Evolutionary conservation across 176 grass and related monocot species (phyloP).

Genomic region (Secale cereale): DNA sequence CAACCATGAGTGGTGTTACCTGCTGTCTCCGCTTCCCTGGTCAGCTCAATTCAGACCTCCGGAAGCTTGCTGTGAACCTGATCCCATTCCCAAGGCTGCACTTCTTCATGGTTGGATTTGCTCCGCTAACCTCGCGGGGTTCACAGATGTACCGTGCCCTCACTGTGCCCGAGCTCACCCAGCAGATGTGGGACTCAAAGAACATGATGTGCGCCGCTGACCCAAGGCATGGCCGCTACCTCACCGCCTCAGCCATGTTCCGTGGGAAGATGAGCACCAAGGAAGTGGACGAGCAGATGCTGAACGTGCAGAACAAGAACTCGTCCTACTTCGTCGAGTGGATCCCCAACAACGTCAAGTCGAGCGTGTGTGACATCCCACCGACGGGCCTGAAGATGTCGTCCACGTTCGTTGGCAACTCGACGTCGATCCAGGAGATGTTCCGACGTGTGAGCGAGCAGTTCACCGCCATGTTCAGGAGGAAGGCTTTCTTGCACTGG

Average conservation of each 20-base stretch:
- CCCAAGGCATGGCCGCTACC: constrained; percentile 78
- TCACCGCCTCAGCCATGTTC: constrained; percentile 91
- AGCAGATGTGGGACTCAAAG: constrained; percentile 99
- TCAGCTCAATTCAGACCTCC: constrained; percentile 66
- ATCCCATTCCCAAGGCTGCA: constrained; percentile 85
- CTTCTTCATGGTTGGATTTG: constrained; percentile 94
- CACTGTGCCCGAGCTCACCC: constrained; percentile 85
- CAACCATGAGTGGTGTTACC: constrained; percentile 89
- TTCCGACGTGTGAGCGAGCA: constrained; percentile 89
- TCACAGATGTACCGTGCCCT: constrained; percentile 89
- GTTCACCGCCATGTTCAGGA: constrained; percentile 98
- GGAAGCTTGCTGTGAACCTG: constrained; percentile 77
- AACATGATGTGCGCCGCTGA: constrained; percentile 99
- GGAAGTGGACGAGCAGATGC: constrained; percentile 95
- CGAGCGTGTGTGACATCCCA: constrained; percentile 82
- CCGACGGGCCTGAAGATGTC: constrained; percentile 75
- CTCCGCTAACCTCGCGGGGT: constrained; percentile 76
- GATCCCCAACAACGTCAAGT: constrained; percentile 97
- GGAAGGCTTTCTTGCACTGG: constrained; percentile 99
- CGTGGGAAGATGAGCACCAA: constrained; percentile 97
- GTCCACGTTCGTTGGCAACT: constrained; percentile 71
- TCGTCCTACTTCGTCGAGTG: constrained; percentile 91
- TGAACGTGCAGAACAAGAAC: constrained; percentile 98
- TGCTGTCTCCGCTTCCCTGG: constrained; percentile 83
- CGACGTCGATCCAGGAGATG: constrained; percentile 72